These are phyloP conservation scores for Coemansia sp. DNA, from an alignment of 192 early-diverging fungal species.

Conservation along the genomic window DNA sequence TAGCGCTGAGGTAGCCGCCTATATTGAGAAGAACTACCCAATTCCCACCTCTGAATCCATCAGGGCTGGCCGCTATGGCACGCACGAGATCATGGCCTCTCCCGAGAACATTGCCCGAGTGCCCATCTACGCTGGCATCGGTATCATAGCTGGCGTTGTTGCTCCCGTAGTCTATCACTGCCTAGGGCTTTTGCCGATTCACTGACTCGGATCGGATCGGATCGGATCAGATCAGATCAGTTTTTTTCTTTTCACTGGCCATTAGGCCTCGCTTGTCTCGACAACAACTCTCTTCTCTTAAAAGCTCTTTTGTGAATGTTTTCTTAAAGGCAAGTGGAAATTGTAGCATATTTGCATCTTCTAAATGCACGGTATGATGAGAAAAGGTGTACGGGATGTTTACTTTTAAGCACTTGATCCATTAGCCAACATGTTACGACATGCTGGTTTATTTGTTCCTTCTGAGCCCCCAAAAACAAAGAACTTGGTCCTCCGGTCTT, in stretches of 20 bases:
- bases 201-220: not conserved
- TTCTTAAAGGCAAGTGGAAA: not conserved
- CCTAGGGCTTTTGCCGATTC: slow-evolving; percentile 1
- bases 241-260: not conserved
- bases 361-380: slow-evolving; percentile 15
- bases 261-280: not conserved
- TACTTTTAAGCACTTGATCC: slow-evolving; percentile 21
- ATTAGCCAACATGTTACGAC: slow-evolving; percentile 12
- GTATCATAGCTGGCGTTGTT: slow-evolving; percentile 22
- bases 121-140: slow-evolving; percentile 48
- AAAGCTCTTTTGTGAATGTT: not conserved
- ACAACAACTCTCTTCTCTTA: not conserved
- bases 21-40: slow-evolving; percentile 6
- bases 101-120: slow-evolving; percentile 52
- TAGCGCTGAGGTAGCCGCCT: not conserved
- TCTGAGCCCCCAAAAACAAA: slow-evolving; percentile 8
- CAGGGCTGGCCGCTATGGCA: slow-evolving; percentile 34
- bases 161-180: slow-evolving; percentile 24
- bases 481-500: not conserved
- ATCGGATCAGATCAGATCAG: not conserved
- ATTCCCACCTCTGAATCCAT: slow-evolving; percentile 16
- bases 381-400: slow-evolving; percentile 23
- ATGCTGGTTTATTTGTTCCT: slow-evolving; percentile 37
- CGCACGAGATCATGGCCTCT: slow-evolving; percentile 34
- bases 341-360: not conserved